These are phyloP conservation scores for Pleurotus djamor DNA, from an alignment of 768 basidiomycete genomes.

Conservation along the genomic window DNA sequence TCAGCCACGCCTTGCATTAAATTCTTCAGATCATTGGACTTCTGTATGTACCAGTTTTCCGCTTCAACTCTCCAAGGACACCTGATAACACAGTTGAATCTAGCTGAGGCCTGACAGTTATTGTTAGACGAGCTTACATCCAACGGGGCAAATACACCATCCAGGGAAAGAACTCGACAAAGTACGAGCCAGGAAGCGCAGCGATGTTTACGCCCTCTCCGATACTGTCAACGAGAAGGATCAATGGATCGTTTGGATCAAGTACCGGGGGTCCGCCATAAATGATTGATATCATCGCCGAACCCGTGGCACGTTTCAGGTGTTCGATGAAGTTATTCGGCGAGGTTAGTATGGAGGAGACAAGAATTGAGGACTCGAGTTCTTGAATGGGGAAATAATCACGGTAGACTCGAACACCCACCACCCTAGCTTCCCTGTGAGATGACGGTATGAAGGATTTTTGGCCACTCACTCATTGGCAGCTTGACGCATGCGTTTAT, in stretches of 20 bases:
- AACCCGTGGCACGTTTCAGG: background rate
- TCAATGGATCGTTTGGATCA: background rate
- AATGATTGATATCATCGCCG: background rate
- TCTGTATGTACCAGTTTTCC: conserved; percentile 15
- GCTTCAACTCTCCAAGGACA: conserved; percentile 21
- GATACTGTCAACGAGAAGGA: background rate
- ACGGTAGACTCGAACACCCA: background rate
- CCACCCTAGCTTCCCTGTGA: background rate
- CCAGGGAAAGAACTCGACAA: conserved; percentile 29
- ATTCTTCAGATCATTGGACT: conserved; percentile 18
- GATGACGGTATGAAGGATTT: background rate
- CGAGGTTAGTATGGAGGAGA: background rate
- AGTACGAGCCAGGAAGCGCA: conserved; percentile 25
- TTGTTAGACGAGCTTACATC: conserved; percentile 13
- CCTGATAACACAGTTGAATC: background rate
- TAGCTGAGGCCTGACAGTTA: background rate
- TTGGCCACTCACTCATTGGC: conserved; percentile 17
- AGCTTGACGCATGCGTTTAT: conserved; percentile 24
- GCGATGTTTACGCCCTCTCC: conserved; percentile 21
- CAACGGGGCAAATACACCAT: conserved; percentile 24
- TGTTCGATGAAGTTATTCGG: background rate
- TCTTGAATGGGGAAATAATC: conserved; percentile 7
- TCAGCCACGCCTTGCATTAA: conserved; percentile 13
- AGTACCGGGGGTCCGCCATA: background rate
- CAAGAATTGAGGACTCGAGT: conserved; percentile 7